phyloP scores from a whole-genome alignment of 805 yeast species.

The Blastobotrys attinorum region DNA sequence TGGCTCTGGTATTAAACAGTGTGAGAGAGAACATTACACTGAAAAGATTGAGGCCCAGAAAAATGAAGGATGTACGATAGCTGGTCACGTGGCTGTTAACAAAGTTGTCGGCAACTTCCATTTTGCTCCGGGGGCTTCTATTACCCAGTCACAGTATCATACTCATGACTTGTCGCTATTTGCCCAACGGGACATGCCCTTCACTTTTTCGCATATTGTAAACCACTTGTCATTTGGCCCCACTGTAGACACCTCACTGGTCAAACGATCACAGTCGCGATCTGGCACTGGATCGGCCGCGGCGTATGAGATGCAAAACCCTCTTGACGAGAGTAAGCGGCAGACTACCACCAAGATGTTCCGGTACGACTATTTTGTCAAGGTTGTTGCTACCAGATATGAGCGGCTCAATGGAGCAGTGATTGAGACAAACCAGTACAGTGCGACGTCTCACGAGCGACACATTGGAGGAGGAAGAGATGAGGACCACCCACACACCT shows the following conservation, averaged over 20 bases:
- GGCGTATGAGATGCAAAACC: constrained; percentile 54
- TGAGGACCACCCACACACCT: constrained; percentile 80
- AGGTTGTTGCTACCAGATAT: constrained; percentile 84
- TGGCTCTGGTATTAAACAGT: constrained; percentile 80
- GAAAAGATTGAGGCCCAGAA: constrained; percentile 48
- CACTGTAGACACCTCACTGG: constrained; percentile 5
- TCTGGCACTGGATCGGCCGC: constrained; percentile 23
- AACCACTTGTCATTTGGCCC: constrained; percentile 81
- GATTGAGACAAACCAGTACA: constrained; percentile 81
- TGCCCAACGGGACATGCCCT: constrained; percentile 43
- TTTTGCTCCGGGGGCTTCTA: constrained; percentile 90
- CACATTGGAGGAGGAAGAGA: constrained; percentile 83
- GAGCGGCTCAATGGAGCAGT: constrained; percentile 50
- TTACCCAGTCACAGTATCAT: constrained; percentile 48
- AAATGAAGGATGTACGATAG: constrained; percentile 80
- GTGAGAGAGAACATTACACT: constrained; percentile 85
- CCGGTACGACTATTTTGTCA: constrained; percentile 69
- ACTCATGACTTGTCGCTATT: constrained; percentile 79
- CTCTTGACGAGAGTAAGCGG: constrained; percentile 51
- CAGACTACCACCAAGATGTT: constrained; percentile 45
- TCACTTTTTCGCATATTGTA: constrained; percentile 70
- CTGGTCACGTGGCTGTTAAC: constrained; percentile 71
- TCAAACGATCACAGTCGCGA: too few relatives aligned
- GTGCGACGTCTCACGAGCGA: constrained; percentile 81
- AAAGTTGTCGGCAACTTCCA: constrained; percentile 87